phyloP scores from a whole-genome alignment of 768 basidiomycete species.

The Naganishia randhawae region DNA sequence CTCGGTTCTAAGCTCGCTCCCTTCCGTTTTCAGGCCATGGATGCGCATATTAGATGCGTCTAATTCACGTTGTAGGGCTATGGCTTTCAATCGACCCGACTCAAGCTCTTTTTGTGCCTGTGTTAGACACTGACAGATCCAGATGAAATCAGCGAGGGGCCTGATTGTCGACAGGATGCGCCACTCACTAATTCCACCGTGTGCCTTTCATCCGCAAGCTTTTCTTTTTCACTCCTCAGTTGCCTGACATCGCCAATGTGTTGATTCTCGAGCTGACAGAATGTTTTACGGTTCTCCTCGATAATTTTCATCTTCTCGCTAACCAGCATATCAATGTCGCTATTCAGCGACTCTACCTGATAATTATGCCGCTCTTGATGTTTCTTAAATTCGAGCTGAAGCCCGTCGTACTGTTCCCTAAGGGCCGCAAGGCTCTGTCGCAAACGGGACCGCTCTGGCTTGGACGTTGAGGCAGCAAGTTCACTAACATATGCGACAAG shows the following conservation, averaged over 20 bases:
- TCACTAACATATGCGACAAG: background rate
- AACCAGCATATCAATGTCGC: conserved; percentile 5
- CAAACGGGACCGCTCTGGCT: conserved; percentile 10
- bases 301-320: conserved; percentile 9
- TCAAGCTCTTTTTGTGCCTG: conserved; percentile 10
- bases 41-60: conserved; percentile 15
- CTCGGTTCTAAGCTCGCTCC: background rate
- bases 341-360: background rate
- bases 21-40: conserved; percentile 9
- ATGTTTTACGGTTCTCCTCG: conserved; percentile 8
- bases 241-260: background rate
- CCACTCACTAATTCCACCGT: background rate
- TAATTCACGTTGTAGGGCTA: conserved; percentile 2
- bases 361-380: background rate
- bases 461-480: background rate
- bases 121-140: background rate
- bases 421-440: conserved; percentile 3
- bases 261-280: conserved; percentile 3
- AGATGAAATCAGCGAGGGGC: background rate
- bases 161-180: background rate
- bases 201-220: conserved; percentile 8
- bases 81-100: background rate
- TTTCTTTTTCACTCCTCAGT: conserved; percentile 7
- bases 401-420: conserved; percentile 8
- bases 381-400: background rate